phyloP scores from a whole-genome alignment of 208 protist species.

The Leishmania martiniquensis region DNA sequence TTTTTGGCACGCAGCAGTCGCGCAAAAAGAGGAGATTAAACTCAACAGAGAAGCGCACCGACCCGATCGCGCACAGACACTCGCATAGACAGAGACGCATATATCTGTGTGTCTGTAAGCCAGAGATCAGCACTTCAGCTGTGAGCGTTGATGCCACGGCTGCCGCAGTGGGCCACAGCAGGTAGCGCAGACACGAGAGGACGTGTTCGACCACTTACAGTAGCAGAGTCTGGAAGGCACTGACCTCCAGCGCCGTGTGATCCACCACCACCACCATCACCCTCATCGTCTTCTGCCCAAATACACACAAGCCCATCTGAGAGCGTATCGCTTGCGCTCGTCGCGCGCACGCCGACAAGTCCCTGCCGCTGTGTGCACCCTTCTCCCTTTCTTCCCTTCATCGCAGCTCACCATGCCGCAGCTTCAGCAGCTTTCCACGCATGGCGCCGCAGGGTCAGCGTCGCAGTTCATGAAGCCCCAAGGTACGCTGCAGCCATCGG shows the following conservation, averaged over 20 bases:
- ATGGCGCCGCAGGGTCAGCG: not conserved
- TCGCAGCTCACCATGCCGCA: conserved; percentile 13
- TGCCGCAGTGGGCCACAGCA: not conserved
- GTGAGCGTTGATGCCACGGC: not conserved
- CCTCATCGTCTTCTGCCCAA: not conserved
- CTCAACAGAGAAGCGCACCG: too few species aligned
- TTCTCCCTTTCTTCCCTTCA: not conserved
- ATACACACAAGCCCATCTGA: not conserved
- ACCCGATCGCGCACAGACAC: not conserved
- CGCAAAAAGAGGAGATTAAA: not conserved
- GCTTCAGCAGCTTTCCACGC: conserved; percentile 18
- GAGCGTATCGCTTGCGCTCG: not conserved
- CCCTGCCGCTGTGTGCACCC: not conserved
- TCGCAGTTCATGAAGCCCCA: not conserved
- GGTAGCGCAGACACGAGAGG: not conserved
- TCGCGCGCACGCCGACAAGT: not conserved
- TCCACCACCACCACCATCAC: not conserved
- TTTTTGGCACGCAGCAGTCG: not conserved
- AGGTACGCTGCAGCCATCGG: not conserved
- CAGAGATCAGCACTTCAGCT: too few species aligned
- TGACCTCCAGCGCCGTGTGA: not conserved
- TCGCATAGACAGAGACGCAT: not conserved
- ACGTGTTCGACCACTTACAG: not conserved
- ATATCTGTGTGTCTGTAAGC: too few species aligned
- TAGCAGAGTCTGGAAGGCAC: not conserved